Percentiles rank a stretch among this genome's conserved stretches.
These are phyloP conservation scores for Ilyonectria robusta DNA, from an alignment of 2,329 filamentous ascomycete species.

Conservation along the genomic window DNA sequence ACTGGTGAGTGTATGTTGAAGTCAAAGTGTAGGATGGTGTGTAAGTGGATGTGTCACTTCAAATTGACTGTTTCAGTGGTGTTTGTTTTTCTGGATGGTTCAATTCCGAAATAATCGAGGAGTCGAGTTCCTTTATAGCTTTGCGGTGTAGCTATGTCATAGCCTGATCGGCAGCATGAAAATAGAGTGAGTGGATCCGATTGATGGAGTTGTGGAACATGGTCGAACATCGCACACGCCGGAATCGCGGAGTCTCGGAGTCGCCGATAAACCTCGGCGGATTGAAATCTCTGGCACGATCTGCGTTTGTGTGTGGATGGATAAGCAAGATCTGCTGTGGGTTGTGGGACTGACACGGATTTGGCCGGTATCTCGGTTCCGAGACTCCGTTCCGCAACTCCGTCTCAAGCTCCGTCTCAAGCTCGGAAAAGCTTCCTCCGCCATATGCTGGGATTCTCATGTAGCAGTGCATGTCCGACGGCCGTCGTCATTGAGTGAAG, in stretches of 20 bases:
- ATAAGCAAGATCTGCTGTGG: background rate
- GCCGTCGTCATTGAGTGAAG: background rate
- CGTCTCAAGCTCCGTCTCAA: background rate
- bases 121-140: background rate
- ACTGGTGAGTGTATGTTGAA: background rate
- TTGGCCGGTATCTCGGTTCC: background rate
- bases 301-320: background rate
- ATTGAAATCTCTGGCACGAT: background rate
- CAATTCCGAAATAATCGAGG: background rate
- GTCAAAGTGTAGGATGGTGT: background rate
- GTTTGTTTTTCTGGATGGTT: background rate
- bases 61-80: background rate
- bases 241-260: background rate
- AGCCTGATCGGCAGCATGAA: background rate
- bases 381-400: conserved; percentile 25
- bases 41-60: background rate
- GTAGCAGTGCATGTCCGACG: background rate
- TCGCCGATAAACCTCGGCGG: too few relatives aligned
- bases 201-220: background rate
- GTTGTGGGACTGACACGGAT: background rate
- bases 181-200: background rate
- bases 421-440: too few relatives aligned
- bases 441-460: too few relatives aligned
- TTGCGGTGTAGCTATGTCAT: background rate
- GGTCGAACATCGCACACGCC: background rate